phyloP scores from a whole-genome alignment of 2,329 filamentous ascomycete species.

The Penicillium freii region DNA sequence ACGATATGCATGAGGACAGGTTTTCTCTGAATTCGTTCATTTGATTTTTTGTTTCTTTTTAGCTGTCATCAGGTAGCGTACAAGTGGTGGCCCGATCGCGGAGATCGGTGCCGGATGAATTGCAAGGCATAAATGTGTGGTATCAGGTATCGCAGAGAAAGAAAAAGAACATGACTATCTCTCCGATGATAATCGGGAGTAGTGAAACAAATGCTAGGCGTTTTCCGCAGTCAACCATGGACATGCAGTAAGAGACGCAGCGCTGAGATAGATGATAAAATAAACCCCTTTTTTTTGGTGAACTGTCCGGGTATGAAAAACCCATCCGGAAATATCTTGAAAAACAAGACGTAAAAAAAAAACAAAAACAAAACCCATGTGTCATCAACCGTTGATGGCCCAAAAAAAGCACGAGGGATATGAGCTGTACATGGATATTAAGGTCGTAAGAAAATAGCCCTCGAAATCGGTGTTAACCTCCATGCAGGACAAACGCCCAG shows the following conservation, averaged over 20 bases:
- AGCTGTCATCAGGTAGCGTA: conserved; percentile 21
- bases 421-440: conserved; percentile 38
- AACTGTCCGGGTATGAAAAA: conserved; percentile 9
- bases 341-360: conserved; percentile 1
- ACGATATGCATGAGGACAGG: conserved; percentile 5
- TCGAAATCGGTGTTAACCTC: conserved; percentile 22
- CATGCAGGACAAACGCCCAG: conserved; percentile 30
- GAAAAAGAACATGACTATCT: conserved; percentile 5
- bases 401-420: conserved; percentile 15
- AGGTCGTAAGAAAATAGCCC: conserved; percentile 20
- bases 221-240: conserved; percentile 17
- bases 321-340: conserved; percentile 4
- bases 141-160: conserved; percentile 32
- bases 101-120: conserved; percentile 1
- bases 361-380: conserved; percentile 14
- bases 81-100: conserved; percentile 14
- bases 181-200: conserved; percentile 5
- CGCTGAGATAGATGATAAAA: conserved; percentile 18
- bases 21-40: conserved; percentile 10
- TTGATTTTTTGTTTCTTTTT: conserved; percentile 10
- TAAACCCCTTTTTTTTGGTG: conserved; percentile 18
- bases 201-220: conserved; percentile 15
- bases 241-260: conserved; percentile 15
- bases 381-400: conserved; percentile 19
- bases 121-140: conserved; percentile 22